Evolutionary conservation across 768 basidiomycete species (phyloP), one percentile per base, ranked within the genome.

Genomic region (Cubamyces sp.): DNA sequence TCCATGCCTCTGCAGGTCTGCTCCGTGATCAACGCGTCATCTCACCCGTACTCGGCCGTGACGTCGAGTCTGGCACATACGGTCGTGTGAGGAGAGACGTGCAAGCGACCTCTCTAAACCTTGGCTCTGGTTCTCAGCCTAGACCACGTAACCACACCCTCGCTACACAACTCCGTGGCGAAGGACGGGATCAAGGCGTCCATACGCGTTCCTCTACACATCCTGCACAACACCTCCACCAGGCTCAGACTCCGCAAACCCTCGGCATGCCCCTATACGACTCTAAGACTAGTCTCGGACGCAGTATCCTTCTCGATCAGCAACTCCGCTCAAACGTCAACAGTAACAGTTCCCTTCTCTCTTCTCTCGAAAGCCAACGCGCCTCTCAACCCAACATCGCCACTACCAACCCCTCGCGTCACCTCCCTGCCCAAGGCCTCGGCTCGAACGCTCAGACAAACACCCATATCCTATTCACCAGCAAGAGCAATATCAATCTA

Each of bases 141-240:
- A 66, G 67, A 9, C 71, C 70, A 52, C 64, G 71, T 28, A 72
- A 72, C 58, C 71, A 70, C 54, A 72, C 71, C 3, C 66, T 69
- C 39, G 62, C 60, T 5, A 51, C 66, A 11, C 66, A 69, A 54
- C 60, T 64, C 1, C 64, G 66, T 37, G 63, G 62, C 1, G 66
- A 64, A 30, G 60, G 51, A 3, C 66, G 61, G 26, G 58, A 45
- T 5, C 69, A 67, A 46, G 56, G 58, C 16, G 16, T 60, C 12
- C 71, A 69, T 46, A 60, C 60, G 18, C 66, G 71, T 23, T 69
- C 71, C 19, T 67, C 71, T 3, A 72, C 71, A 0, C 56, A 68
- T n/a, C 71, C 71, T 3, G 66, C 66, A 26, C 69, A 70, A 42
- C 68, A 72, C 46, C 42, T 65, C 51, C 50, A 42, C 42, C 21